These are phyloP conservation scores for Plicaturopsis crispa DNA, from an alignment of 768 basidiomycete genomes.

Conservation along the genomic window DNA sequence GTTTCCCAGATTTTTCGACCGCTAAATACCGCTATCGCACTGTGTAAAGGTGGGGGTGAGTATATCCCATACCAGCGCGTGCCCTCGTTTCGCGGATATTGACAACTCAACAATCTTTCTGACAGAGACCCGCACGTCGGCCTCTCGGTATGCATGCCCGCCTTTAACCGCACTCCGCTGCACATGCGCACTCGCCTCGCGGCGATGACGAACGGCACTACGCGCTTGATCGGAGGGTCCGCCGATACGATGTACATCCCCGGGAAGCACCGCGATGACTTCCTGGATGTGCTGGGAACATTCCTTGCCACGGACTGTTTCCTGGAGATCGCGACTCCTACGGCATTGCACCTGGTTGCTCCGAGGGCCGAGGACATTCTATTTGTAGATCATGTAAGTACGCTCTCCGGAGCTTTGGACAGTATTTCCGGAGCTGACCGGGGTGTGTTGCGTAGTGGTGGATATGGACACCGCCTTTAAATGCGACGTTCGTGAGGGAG, in stretches of 20 bases:
- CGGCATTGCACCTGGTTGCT: constrained; percentile 33
- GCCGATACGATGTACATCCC: constrained; percentile 44
- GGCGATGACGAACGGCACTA: constrained; percentile 21
- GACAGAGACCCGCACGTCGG: constrained; percentile 37
- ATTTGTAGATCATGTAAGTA: constrained; percentile 40
- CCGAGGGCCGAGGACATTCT: constrained; percentile 32
- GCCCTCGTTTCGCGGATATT: not conserved
- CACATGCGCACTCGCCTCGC: constrained; percentile 30
- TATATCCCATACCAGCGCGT: constrained; percentile 2
- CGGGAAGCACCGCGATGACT: constrained; percentile 25
- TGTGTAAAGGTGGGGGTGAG: constrained; percentile 41
- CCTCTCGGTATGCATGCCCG: constrained; percentile 33
- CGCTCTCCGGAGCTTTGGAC: not conserved
- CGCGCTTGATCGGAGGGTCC: constrained; percentile 38
- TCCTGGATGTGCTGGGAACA: constrained; percentile 32
- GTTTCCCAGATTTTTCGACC: too few species aligned
- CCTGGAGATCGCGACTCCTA: constrained; percentile 41
- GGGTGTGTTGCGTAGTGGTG: constrained; percentile 33
- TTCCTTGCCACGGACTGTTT: constrained; percentile 44
- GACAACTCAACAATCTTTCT: not conserved
- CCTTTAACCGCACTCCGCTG: constrained; percentile 26
- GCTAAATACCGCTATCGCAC: too few species aligned
- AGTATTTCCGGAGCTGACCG: too few species aligned
- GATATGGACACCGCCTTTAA: constrained; percentile 39
- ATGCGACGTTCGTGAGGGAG: constrained; percentile 35